phyloP scores from a whole-genome alignment of 1,284 basidiomycete genomes.

The Vanrija pseudolonga region DNA sequence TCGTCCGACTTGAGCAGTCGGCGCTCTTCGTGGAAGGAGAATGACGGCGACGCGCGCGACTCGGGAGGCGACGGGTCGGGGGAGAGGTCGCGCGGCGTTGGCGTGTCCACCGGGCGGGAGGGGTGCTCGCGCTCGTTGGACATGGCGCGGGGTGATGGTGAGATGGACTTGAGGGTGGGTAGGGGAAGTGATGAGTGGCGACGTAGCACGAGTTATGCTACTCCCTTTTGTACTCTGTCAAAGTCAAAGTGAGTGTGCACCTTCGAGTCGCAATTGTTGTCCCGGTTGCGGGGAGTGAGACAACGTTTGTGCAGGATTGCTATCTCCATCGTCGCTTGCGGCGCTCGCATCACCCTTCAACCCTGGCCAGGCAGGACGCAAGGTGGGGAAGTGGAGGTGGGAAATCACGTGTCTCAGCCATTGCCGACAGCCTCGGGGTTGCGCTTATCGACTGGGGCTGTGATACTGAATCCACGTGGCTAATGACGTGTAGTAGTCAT shows the following conservation, averaged over 20 bases:
- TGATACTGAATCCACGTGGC: too few relatives aligned
- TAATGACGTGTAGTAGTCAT: too few relatives aligned
- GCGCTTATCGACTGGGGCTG: too few relatives aligned
- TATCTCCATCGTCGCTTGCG: too few relatives aligned
- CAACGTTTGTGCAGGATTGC: neutral
- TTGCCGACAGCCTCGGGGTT: too few relatives aligned
- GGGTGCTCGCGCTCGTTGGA: neutral
- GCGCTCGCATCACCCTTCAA: too few relatives aligned
- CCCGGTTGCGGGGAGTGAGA: neutral
- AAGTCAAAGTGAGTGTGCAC: too few relatives aligned
- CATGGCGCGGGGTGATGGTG: neutral
- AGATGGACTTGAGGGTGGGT: neutral
- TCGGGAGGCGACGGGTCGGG: conserved; percentile 9
- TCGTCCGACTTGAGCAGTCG: conserved; percentile 45
- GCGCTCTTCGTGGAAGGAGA: conserved; percentile 48
- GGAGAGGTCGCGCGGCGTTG: conserved; percentile 9
- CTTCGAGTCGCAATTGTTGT: neutral
- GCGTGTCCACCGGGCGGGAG: neutral
- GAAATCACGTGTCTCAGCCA: too few relatives aligned
- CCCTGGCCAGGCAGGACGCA: too few relatives aligned
- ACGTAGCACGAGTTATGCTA: neutral
- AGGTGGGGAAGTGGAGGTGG: too few relatives aligned
- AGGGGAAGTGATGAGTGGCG: neutral
- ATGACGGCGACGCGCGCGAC: conserved; percentile 40
- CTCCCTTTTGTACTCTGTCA: too few relatives aligned